Conservation (phyloP, 2,329 filamentous ascomycete genomes). For the Aaosphaeria arxii region DNA sequence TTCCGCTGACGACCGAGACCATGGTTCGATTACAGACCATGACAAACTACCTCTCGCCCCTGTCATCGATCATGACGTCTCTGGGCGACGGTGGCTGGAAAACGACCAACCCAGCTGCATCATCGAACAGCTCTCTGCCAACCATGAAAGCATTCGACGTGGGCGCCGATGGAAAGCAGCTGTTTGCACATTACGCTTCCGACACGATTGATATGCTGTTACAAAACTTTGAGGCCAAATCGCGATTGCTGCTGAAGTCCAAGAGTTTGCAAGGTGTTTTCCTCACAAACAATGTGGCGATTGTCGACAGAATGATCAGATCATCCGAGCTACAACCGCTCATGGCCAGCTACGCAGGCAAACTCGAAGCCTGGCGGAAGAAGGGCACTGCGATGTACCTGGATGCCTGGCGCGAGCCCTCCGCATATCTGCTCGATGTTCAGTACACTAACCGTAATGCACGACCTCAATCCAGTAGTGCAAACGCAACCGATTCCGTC, state of each 20-base stretch:
- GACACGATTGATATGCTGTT: conserved; percentile 86
- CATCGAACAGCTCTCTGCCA: conserved; percentile 62
- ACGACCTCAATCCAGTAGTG: conserved; percentile 62
- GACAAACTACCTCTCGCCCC: conserved; percentile 79
- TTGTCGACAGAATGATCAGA: conserved; percentile 80
- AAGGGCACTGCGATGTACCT: conserved; percentile 78
- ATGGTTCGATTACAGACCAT: conserved; percentile 85
- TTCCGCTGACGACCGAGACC: conserved; percentile 76
- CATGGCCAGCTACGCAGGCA: conserved; percentile 60
- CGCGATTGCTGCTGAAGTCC: conserved; percentile 65
- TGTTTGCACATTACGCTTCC: conserved; percentile 85
- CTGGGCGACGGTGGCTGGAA: conserved; percentile 90
- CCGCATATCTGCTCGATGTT: conserved; percentile 78
- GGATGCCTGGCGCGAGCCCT: conserved; percentile 84
- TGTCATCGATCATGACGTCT: conserved; percentile 87
- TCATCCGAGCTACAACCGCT: conserved; percentile 75
- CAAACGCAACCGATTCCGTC: conserved; percentile 63
- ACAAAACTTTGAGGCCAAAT: conserved; percentile 70
- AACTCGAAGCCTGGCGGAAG: conserved; percentile 83
- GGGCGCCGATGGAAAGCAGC: conserved; percentile 79
- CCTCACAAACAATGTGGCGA: conserved; percentile 79
- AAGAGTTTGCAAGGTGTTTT: conserved; percentile 84
- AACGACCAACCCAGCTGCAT: conserved; percentile 47
- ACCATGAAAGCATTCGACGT: conserved; percentile 81
- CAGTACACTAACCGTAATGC: conserved; percentile 79